phyloP scores from a whole-genome alignment of 257 asterid genomes.

The Salvia miltiorrhiza region DNA sequence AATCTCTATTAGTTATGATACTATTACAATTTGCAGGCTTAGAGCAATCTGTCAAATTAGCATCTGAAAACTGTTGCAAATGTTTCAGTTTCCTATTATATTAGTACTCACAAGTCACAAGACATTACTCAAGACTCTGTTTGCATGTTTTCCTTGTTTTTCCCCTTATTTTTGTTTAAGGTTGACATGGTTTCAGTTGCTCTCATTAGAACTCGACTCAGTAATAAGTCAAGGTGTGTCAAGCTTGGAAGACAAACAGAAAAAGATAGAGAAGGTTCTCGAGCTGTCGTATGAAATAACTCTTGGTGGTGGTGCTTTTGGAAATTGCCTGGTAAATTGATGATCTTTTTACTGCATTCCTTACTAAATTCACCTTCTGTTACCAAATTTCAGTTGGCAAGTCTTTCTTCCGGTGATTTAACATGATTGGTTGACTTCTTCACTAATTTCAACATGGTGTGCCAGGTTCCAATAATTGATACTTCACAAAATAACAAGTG shows the following conservation, averaged over 20 bases:
- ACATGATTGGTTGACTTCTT: constrained; percentile 11
- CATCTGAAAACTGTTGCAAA: neutral
- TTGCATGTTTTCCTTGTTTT: constrained; percentile 2
- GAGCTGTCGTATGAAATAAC: constrained; percentile 65
- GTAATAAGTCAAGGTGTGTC: constrained; percentile 62
- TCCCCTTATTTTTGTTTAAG: neutral
- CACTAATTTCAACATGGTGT: constrained; percentile 2
- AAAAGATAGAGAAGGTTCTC: constrained; percentile 51
- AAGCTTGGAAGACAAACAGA: constrained; percentile 65
- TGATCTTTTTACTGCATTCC: constrained; percentile 9
- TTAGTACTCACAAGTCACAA: neutral
- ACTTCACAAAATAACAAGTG: neutral
- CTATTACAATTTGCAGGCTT: no score
- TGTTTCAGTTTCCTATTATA: constrained; percentile 3
- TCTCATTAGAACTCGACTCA: constrained; percentile 57
- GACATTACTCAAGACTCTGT: constrained; percentile 4
- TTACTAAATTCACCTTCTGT: neutral
- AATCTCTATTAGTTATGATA: neutral
- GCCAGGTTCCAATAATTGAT: neutral
- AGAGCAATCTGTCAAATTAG: neutral
- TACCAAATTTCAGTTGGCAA: neutral
- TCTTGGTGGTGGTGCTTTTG: constrained; percentile 73
- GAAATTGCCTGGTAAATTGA: constrained; percentile 70
- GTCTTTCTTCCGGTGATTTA: constrained; percentile 4
- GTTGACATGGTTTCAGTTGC: constrained; percentile 49